Conservation (phyloP, 257 asterid genomes). For the Solanum sejunctum region DNA sequence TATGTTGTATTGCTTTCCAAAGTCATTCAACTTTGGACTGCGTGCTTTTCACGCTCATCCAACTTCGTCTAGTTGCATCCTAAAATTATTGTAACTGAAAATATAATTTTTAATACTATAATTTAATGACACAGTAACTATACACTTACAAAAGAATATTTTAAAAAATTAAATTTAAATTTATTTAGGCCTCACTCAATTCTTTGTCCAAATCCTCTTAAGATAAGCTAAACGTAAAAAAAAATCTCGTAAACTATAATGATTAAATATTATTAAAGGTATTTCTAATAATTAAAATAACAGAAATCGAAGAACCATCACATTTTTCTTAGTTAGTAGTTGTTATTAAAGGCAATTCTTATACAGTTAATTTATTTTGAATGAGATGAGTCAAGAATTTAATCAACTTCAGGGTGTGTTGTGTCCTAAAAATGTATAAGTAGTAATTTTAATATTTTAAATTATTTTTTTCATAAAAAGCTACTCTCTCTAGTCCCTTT, state of each 20-base stretch:
- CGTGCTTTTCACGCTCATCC: not conserved
- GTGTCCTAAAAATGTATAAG: too few species aligned
- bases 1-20: not conserved
- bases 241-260: not conserved
- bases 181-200: not conserved
- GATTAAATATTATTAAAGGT: not conserved
- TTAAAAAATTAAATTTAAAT: not conserved
- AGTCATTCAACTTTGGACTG: not conserved
- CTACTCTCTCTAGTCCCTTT: too few species aligned
- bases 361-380: too few species aligned
- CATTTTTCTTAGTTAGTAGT: not conserved
- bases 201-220: not conserved
- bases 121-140: too few species aligned
- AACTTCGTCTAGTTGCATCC: not conserved
- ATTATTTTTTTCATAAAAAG: too few species aligned
- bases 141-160: not conserved
- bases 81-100: not conserved
- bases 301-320: not conserved
- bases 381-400: too few species aligned
- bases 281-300: not conserved
- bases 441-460: too few species aligned
- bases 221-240: not conserved
- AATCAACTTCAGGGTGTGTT: too few species aligned
- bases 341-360: too few species aligned
- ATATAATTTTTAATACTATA: not conserved